Conservation (phyloP, 805 yeast genomes). For the Wilhelminamyces savonicus region DNA sequence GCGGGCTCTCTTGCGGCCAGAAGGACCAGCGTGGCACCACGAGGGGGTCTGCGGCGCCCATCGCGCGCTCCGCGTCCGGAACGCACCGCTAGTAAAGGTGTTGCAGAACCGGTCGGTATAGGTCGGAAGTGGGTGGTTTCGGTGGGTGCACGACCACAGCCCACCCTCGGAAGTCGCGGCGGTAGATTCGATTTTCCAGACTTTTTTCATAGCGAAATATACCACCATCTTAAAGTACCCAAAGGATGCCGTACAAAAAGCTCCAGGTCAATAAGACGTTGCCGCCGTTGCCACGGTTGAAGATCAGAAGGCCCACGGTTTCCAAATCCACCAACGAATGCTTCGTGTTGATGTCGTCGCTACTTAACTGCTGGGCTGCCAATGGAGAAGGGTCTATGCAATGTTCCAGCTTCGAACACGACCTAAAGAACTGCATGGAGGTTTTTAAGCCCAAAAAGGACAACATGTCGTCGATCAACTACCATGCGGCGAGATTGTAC, state of each 20-base stretch:
- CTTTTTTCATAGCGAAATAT: no score
- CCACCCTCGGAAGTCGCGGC: no score
- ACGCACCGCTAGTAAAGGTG: no score
- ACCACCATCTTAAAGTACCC: no score
- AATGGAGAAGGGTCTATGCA: slow-evolving; percentile 74
- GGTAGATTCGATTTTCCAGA: no score
- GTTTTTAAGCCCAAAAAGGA: slow-evolving; percentile 34
- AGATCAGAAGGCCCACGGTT: slow-evolving; percentile 59
- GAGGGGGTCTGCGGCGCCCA: no score
- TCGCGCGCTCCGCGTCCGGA: no score
- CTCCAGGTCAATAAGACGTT: slow-evolving; percentile 33
- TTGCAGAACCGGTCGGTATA: no score
- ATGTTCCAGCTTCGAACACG: slow-evolving; percentile 61
- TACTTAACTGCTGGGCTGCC: slow-evolving; percentile 94
- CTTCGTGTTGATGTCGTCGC: slow-evolving; percentile 72
- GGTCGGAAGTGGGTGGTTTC: no score
- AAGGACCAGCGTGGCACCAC: no score
- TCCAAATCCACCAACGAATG: slow-evolving; percentile 64
- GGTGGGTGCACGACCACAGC: no score
- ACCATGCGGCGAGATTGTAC: slow-evolving; percentile 50
- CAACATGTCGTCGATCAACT: slow-evolving; percentile 42
- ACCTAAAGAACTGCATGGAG: slow-evolving; percentile 72
- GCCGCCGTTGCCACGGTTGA: slow-evolving; percentile 72
- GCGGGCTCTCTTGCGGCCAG: no score
- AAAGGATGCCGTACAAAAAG: slow-evolving; percentile 43